phyloP scores from a whole-genome alignment of 495 filamentous ascomycete genomes.

The Penicillium antarcticum region DNA sequence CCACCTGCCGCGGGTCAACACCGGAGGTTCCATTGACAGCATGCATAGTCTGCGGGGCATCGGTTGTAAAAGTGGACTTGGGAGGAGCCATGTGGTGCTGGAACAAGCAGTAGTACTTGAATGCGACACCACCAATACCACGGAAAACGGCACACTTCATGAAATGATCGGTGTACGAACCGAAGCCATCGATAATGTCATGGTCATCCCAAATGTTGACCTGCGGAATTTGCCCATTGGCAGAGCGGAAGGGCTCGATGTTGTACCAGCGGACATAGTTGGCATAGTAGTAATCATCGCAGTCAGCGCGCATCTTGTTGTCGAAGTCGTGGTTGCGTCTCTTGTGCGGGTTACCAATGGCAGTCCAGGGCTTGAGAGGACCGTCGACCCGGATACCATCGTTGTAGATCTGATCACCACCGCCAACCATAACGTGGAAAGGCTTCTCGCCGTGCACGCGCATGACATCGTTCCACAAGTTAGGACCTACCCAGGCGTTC shows the following conservation, averaged over 20 bases:
- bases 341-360: conserved; percentile 78
- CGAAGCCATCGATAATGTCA: conserved; percentile 89
- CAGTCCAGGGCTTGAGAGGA: conserved; percentile 75
- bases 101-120: conserved; percentile 92
- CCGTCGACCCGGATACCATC: conserved; percentile 82
- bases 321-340: conserved; percentile 73
- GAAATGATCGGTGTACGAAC: conserved; percentile 88
- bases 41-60: conserved; percentile 53
- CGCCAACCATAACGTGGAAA: conserved; percentile 94
- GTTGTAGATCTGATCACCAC: conserved; percentile 95
- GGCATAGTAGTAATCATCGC: conserved; percentile 84
- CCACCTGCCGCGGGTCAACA: conserved; percentile 62
- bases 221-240: conserved; percentile 85
- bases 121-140: conserved; percentile 81
- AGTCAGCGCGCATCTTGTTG: conserved; percentile 67
- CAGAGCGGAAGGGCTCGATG: conserved; percentile 75
- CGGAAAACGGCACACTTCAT: conserved; percentile 91
- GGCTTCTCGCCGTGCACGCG: conserved; percentile 64
- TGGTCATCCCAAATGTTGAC: conserved; percentile 96
- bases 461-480: conserved; percentile 88
- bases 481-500: conserved; percentile 75
- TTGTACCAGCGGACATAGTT: conserved; percentile 90
- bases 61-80: conserved; percentile 76
- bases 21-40: conserved; percentile 47
- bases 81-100: conserved; percentile 89